Evolutionary conservation across 306 rosid genomes (phyloP), one percentile per base, ranked within the genome.

Genomic region (Castanospermum australe): DNA sequence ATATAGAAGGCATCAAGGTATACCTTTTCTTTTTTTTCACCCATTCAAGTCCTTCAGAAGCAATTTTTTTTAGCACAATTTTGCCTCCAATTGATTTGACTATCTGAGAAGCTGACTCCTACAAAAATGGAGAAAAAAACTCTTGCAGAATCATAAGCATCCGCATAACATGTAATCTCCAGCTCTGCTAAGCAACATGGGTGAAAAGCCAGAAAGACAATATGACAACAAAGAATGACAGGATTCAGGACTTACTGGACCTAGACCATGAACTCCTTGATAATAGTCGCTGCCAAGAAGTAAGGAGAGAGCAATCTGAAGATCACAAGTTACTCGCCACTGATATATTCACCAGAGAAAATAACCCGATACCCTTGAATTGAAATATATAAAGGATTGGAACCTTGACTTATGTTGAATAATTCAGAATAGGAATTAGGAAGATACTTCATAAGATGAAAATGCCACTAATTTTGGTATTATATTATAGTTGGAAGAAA

Each of bases 261-360:
- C 94, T 72, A 93, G 36, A 75, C 96, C 96, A 59, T 84, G 81
- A 80, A 93, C 91, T 73, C 97, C 96, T 72, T 62, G 86, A 65
- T 76, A 82, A 81, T 93, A 93, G 71, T 93, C 97, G 77, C 97
- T 72, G 68, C 97, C 97, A 74, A 93, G 91, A 88, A 91, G 86
- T 75, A 93, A 79, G 62, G 92, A 92, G 45, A 93, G 92, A 61
- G 92, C 78, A 84, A 91, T 89, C 97, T 93, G 91, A 76, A 81
- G 67, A 84, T 77, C 75, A 81, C 69, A 75, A 75, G 75, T 70
- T 57, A 78, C 67, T n/a, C 13, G 50, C 76, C 79, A 89, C 61
- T 56, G 28, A 73, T 63, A 52, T 67, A 55, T 79, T 74, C 54
- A 75, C 64, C 25, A 48, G 21, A 21, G 33, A 71, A 38, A 52